These are phyloP conservation scores for Amanita inopinata DNA, from an alignment of 768 basidiomycete genomes.

Conservation along the genomic window DNA sequence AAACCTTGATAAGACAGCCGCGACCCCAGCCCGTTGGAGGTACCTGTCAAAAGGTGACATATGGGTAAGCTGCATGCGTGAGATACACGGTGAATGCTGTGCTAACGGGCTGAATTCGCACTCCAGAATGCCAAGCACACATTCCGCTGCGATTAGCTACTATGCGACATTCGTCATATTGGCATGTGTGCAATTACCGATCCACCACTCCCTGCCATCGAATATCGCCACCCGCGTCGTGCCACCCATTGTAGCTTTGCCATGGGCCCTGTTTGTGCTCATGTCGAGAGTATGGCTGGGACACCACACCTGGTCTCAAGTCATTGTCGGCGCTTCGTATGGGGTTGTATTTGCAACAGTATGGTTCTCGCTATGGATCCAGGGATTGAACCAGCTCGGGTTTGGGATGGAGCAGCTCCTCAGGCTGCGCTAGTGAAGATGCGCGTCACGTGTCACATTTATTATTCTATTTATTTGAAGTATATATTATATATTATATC, in stretches of 20 bases:
- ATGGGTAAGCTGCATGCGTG: constrained; percentile 71
- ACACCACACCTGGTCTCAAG: constrained; percentile 67
- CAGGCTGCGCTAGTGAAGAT: too few species aligned
- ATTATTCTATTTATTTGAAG: too few species aligned
- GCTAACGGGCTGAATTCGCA: too few species aligned
- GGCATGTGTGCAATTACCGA: constrained; percentile 46
- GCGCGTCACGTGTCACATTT: too few species aligned
- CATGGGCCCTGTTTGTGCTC: constrained; percentile 46
- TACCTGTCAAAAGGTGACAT: constrained; percentile 41
- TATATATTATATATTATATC: not conserved
- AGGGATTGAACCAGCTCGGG: constrained; percentile 19
- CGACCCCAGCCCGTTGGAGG: constrained; percentile 34
- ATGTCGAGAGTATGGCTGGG: constrained; percentile 67
- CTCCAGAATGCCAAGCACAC: constrained; percentile 78
- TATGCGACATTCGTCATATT: constrained; percentile 52
- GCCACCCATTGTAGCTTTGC: constrained; percentile 36
- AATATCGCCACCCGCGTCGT: constrained; percentile 28
- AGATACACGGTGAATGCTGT: too few species aligned
- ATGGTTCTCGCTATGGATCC: constrained; percentile 54
- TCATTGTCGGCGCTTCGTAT: constrained; percentile 45
- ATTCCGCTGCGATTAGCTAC: constrained; percentile 60
- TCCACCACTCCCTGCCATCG: constrained; percentile 45
- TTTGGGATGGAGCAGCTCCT: constrained; percentile 7
- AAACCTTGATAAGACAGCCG: constrained; percentile 52
- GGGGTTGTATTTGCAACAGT: constrained; percentile 42